Conservation (phyloP, 1,139 yeast genomes). For the Wickerhamomyces sp. region DNA sequence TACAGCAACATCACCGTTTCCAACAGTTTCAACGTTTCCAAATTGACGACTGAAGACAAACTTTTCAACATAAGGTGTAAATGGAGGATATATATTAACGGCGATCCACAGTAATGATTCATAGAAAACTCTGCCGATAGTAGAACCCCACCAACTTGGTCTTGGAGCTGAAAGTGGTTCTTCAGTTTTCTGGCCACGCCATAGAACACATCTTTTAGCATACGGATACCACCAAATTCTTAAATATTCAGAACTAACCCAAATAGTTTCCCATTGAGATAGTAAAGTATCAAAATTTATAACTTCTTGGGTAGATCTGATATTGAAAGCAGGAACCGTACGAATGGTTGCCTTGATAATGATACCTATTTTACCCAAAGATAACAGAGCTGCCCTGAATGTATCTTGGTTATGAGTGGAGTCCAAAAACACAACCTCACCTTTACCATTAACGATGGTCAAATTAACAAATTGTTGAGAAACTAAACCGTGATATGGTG, state of each 20-base stretch:
- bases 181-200: constrained; percentile 77
- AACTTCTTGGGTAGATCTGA: constrained; percentile 78
- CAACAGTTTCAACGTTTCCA: constrained; percentile 68
- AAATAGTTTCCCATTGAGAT: constrained; percentile 63
- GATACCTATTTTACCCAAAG: constrained; percentile 89
- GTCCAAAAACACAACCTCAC: constrained; percentile 68
- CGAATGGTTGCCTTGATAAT: constrained; percentile 86
- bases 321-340: constrained; percentile 77
- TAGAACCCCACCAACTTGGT: constrained; percentile 82
- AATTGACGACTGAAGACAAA: constrained; percentile 85
- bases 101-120: constrained; percentile 76
- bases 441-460: constrained; percentile 67
- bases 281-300: constrained; percentile 70
- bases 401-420: constrained; percentile 61
- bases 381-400: constrained; percentile 80
- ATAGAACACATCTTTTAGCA: constrained; percentile 74
- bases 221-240: constrained; percentile 99
- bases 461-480: constrained; percentile 82
- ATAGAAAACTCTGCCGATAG: constrained; percentile 71
- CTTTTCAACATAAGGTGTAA: constrained; percentile 80
- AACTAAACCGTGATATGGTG: constrained; percentile 87
- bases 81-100: constrained; percentile 63
- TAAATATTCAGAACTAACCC: constrained; percentile 89
- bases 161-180: constrained; percentile 66
- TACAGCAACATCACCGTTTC: constrained; percentile 64